Percentiles rank a stretch among this genome's conserved stretches.
Conservation (phyloP, 306 rosid genomes). For the Cicer chorassanicum region DNA sequence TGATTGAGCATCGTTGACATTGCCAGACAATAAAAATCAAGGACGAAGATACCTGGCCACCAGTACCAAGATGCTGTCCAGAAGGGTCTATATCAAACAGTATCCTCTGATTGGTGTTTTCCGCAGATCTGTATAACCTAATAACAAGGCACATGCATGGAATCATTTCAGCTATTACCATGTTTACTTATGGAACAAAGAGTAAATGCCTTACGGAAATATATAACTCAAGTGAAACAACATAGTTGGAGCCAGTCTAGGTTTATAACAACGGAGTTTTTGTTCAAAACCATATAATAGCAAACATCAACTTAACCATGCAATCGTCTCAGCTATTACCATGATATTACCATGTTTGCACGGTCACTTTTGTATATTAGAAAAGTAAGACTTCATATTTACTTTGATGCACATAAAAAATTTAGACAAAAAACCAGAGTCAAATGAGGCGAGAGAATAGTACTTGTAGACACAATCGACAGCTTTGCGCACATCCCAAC, state of each 20-base stretch:
- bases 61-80: conserved; percentile 86
- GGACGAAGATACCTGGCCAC: conserved; percentile 83
- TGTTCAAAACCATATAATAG: conserved; percentile 15
- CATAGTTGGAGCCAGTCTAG: conserved; percentile 25
- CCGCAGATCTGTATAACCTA: conserved; percentile 89
- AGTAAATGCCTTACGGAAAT: conserved; percentile 15
- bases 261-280: conserved; percentile 25
- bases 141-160: conserved; percentile 38
- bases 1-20: conserved; percentile 22
- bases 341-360: conserved; percentile 10
- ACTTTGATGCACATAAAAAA: conserved; percentile 30
- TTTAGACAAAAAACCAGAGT: conserved; percentile 21
- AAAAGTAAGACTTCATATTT: background rate
- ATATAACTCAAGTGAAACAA: conserved; percentile 25
- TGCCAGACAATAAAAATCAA: conserved; percentile 38
- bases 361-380: conserved; percentile 9
- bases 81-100: conserved; percentile 88
- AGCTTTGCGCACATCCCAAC: conserved; percentile 98
- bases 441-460: conserved; percentile 32
- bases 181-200: conserved; percentile 21
- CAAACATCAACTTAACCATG: conserved; percentile 11
- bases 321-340: conserved; percentile 38
- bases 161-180: conserved; percentile 38
- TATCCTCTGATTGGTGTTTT: conserved; percentile 89
- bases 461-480: conserved; percentile 93